A percentile compares a stretch with the other conserved stretches of the same genome.
Evolutionary conservation across 2,329 filamentous ascomycete genomes (phyloP).

Genomic region (Huntiella omanensis): DNA sequence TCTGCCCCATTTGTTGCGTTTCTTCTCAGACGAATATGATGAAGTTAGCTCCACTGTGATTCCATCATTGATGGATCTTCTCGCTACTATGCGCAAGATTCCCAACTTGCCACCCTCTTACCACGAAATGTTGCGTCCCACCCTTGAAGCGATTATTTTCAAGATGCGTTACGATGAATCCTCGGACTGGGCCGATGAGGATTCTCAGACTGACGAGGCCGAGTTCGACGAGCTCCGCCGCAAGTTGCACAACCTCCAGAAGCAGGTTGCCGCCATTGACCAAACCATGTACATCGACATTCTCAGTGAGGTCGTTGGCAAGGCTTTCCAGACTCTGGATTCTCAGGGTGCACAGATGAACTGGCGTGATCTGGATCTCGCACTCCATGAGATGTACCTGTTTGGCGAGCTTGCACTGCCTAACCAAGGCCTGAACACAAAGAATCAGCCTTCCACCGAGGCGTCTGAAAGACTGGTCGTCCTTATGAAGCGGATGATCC

Average conservation of each 20-base stretch:
- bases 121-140: constrained; percentile 64
- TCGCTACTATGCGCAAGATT: constrained; percentile 76
- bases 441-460: constrained; percentile 60
- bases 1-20: constrained; percentile 70
- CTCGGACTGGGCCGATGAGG: constrained; percentile 78
- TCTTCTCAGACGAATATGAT: constrained; percentile 96
- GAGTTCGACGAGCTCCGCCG: constrained; percentile 93
- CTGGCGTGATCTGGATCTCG: constrained; percentile 89
- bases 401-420: constrained; percentile 90
- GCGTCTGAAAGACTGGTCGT: constrained; percentile 67
- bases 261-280: constrained; percentile 78
- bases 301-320: constrained; percentile 71
- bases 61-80: constrained; percentile 74
- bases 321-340: constrained; percentile 65
- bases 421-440: constrained; percentile 69
- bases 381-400: constrained; percentile 84
- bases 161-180: constrained; percentile 99
- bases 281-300: constrained; percentile 76
- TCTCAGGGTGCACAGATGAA: constrained; percentile 58
- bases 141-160: constrained; percentile 75
- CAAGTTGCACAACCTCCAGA: constrained; percentile 74
- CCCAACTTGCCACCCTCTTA: constrained; percentile 56
- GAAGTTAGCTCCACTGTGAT: constrained; percentile 95
- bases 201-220: constrained; percentile 88
- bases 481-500: constrained; percentile 93